Base-by-base conservation (phyloP, 164 flowering plant species). In the Kingdonia uniflora region DNA sequence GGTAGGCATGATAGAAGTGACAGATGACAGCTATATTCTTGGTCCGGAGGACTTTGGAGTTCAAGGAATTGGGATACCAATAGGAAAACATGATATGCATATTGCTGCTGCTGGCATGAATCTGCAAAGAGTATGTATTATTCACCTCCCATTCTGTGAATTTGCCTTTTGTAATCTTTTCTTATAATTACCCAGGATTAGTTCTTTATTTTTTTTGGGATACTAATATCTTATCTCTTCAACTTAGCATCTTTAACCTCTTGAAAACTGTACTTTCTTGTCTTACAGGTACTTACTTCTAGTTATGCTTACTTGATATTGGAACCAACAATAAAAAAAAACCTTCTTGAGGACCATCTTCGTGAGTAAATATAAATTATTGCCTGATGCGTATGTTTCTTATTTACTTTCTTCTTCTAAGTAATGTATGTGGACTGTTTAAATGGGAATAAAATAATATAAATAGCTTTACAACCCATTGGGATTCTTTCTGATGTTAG, bases 11-110 rank as follows among this genome's bases (percentile, higher is more conserved):
- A 87, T 94, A 65, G 99, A 89, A 53, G 40, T 94, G 46, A 94
- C 99, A 46, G 99, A 94, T 82, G 99, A 97, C 2, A 94, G 99
- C 63, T 97, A 97, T 52, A 89, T 94, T 61, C 90, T 94, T 60
- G 99, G 97, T 42, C 84, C 88, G 6, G 99, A 97, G 40, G 99
- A 94, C 62, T 96, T 94, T 75, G 99, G 99, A 59, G 96, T 94
- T 66, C 99, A 94, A 67, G 99, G 99, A 52, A 94, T 94, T 52
- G 99, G 97, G 42, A 94, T 94, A 29, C 95, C 99, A 7, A 81
- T 94, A 55, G 99, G 99, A 48, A 94, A 94, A 65, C 96, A 89
- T 54, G 99, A 94, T 67, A 79, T 94, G 80, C 88, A 94, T 74
- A 96, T 94, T 68, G 95, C 99, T 65, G 99, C 99, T 52, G 99